Percentiles rank a stretch among this genome's conserved stretches.
Evolutionary conservation across 1,284 basidiomycete species (phyloP).

Genomic region (Ustilago vetiveriae): DNA sequence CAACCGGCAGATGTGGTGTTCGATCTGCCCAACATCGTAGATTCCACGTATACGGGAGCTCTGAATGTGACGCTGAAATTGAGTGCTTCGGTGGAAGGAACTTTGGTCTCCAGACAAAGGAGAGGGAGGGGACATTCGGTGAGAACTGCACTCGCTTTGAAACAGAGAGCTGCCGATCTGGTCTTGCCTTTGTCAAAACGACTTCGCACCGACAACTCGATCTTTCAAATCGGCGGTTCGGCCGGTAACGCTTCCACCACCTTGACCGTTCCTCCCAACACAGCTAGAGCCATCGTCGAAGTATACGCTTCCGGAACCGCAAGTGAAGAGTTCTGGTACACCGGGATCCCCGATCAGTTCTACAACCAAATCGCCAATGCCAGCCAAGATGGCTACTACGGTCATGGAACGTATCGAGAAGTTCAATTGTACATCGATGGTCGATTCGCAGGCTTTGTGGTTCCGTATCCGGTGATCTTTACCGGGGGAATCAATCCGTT

Average conservation of each 20-base stretch:
- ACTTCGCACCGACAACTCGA: conserved; percentile 14
- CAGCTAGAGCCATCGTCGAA: conserved; percentile 47
- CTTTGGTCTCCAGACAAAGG: neutral
- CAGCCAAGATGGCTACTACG: conserved; percentile 69
- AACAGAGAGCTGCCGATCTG: conserved; percentile 14
- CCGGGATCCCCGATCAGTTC: conserved; percentile 75
- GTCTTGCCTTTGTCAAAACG: conserved; percentile 50
- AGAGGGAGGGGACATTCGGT: neutral
- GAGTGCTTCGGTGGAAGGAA: conserved; percentile 21
- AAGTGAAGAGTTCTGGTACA: conserved; percentile 72
- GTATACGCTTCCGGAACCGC: conserved; percentile 49
- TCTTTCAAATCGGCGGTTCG: conserved; percentile 32
- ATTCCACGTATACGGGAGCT: conserved; percentile 45
- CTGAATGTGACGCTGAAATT: conserved; percentile 40
- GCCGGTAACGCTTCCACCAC: conserved; percentile 28
- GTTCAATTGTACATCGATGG: conserved; percentile 80
- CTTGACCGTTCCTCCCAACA: conserved; percentile 31
- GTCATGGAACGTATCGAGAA: conserved; percentile 75
- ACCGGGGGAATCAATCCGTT: conserved; percentile 81
- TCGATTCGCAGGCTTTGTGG: conserved; percentile 76
- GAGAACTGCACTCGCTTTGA: conserved; percentile 8
- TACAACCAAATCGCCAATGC: conserved; percentile 71
- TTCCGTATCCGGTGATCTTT: conserved; percentile 81
- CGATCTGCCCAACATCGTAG: conserved; percentile 56
- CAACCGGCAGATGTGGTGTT: conserved; percentile 34